Base-by-base conservation (phyloP, 1,284 basidiomycete species). In the Chalciporus sp. region DNA sequence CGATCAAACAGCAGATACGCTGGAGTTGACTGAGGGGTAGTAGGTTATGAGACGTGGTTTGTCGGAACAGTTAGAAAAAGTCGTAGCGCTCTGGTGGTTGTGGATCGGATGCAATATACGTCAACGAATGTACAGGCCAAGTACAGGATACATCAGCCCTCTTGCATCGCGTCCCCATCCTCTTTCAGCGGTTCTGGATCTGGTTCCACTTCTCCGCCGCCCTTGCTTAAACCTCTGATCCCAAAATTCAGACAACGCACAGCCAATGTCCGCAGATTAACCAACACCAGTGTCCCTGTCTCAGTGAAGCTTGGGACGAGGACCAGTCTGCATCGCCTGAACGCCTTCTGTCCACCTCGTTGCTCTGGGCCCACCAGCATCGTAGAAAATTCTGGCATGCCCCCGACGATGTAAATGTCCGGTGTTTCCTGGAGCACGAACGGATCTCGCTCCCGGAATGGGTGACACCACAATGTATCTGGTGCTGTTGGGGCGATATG, bases 381-480 rank as follows among this genome's bases (percentile, higher is more conserved):
- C 2, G 94, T 95, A 54, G 79, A 82, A 69, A 96, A 96, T 58
- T 74, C 76, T 47, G 91, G 87, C 74, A 98, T 96, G 60, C 94
- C 94, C 23, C 97, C 96, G n/a, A 97, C 78, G 58, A 97, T 79
- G 68, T 97, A 96, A 31, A 99, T 72, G 68, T 98, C 85, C 9
- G 97, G 97, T 8, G 92, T 88, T 65, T 88, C 80, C 26, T 77
- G 70, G 39, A 99, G 78, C 53, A 98, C 80, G 72, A 99, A 99
- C 0, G 97, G 97, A 70, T 99, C 97, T 9, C 77, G 75, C 37
- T 85, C 80, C 49, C 91, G 86, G 75, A 92, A 98, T 9, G 97
- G 97, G 70, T 98, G 96, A 67, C 96, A 98, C 94, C 95, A 98
- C 1, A 99, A 80, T 1, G 97, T 99, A 72, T 99, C 97, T 12